phyloP scores from a whole-genome alignment of 345 rosid genomes.

The Carallia pectinifolia region DNA sequence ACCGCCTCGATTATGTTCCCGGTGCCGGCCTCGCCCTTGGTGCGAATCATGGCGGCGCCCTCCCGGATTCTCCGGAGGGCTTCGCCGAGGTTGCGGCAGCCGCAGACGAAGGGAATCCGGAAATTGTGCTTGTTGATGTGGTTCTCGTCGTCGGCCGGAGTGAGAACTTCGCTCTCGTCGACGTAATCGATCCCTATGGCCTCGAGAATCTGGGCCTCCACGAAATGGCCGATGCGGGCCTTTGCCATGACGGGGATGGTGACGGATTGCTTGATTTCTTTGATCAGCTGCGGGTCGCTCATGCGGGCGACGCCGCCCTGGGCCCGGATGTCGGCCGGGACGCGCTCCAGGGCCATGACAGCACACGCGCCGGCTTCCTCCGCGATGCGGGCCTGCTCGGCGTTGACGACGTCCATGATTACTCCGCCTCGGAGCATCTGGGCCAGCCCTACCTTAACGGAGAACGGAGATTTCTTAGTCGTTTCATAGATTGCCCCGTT shows the following conservation, averaged over 20 bases:
- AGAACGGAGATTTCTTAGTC: slow-evolving; percentile 51
- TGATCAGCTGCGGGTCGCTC: slow-evolving; percentile 29
- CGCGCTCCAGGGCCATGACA: slow-evolving; percentile 26
- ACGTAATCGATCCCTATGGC: slow-evolving; percentile 66
- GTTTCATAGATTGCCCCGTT: slow-evolving; percentile 63
- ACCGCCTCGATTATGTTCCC: slow-evolving; percentile 80
- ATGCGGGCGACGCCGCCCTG: slow-evolving; percentile 31
- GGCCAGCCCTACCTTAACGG: slow-evolving; percentile 52
- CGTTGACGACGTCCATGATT: slow-evolving; percentile 27
- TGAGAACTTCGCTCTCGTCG: slow-evolving; percentile 77
- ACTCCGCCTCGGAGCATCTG: slow-evolving; percentile 33
- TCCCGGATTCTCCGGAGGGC: slow-evolving; percentile 70
- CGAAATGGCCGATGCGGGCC: slow-evolving; percentile 30
- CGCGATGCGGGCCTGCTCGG: slow-evolving; percentile 29
- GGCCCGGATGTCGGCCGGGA: slow-evolving; percentile 26
- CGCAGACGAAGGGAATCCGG: slow-evolving; percentile 77
- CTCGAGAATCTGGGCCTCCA: slow-evolving; percentile 30
- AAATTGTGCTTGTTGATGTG: slow-evolving; percentile 84
- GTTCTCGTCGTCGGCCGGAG: slow-evolving; percentile 69
- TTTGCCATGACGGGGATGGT: slow-evolving; percentile 35
- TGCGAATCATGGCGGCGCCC: slow-evolving; percentile 83
- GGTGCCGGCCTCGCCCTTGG: slow-evolving; percentile 86
- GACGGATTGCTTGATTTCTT: slow-evolving; percentile 25
- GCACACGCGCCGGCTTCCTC: slow-evolving; percentile 31
- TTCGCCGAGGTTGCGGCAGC: slow-evolving; percentile 76